Evolutionary conservation across 2,329 filamentous ascomycete genomes (phyloP), one percentile per base, ranked within the genome.

Genomic region (Colletotrichum agaves): DNA sequence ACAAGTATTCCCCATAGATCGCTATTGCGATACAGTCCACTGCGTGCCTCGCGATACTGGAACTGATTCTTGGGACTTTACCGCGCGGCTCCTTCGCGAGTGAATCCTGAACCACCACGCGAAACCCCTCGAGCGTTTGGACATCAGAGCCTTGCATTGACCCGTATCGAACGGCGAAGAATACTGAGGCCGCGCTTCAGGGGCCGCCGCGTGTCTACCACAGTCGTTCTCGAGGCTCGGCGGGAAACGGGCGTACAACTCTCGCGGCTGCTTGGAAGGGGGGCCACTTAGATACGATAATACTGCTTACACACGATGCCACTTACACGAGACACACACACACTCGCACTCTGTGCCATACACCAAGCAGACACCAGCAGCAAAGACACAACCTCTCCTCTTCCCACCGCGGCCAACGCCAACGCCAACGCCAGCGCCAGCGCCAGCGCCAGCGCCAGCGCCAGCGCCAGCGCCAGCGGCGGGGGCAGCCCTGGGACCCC

Each of bases 401-500:
- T 12, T 15, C 23, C 35, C 39, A 27, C 5, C 23, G 4, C 53
- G n/a, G 53, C 53, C 37, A 21, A 31, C 17, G 47, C 23, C 47
- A 50, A 23, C 21, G 21, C 17, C n/a, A n/a, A n/a, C n/a, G 53
- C 53, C 37, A 21, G 19, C 17, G 47, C 23, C 47, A 50, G 21
- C 17, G 53, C 53, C 37, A 21, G 19, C 17, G 47, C 23, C 47
- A 50, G 21, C 17, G 53, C 53, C 37, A 21, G 19, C 17, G 47
- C 23, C 47, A 50, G 47, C 21, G 21, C 17, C n/a, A n/a, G n/a
- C 47, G 10, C 8, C 6, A 5, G 12, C 4, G 33, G 13, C 15
- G 8, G 52, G 57, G 57, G 58, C 58, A 61, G 57, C 21, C 56
- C 35, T 3, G 15, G 19, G n/a, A 61, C 58, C 58, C 58, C 41